phyloP scores from a whole-genome alignment of 257 asterid genomes.

The Striga asiatica region DNA sequence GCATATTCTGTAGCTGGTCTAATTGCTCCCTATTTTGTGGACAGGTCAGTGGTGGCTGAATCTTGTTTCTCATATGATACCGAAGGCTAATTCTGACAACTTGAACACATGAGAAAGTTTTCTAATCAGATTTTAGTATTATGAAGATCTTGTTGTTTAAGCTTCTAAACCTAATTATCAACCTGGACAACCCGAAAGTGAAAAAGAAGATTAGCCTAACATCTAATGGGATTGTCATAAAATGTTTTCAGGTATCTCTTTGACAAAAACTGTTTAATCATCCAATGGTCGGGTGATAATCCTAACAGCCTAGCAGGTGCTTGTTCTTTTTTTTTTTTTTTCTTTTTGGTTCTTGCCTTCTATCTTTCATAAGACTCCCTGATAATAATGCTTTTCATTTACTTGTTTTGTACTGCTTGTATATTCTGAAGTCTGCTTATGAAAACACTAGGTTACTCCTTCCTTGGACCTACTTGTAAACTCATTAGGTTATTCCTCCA shows the following conservation, averaged over 20 bases:
- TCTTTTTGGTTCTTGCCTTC: neutral
- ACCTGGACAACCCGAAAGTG: no score
- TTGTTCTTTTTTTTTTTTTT: neutral
- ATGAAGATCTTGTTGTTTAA: no score
- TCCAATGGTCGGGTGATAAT: slow-evolving; percentile 98
- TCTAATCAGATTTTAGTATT: no score
- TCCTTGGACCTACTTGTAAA: neutral
- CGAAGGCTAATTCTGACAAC: neutral
- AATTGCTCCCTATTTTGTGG: slow-evolving; percentile 56
- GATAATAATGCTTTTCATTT: neutral
- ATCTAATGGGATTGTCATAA: slow-evolving; percentile 6
- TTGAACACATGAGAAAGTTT: no score
- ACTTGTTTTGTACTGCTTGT: neutral
- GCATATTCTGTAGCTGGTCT: slow-evolving; percentile 76
- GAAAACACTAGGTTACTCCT: neutral
- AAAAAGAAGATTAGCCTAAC: no score
- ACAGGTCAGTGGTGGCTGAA: slow-evolving; percentile 39
- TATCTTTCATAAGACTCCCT: neutral
- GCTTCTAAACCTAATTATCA: no score
- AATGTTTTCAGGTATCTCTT: slow-evolving; percentile 65
- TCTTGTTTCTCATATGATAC: neutral
- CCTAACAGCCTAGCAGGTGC: slow-evolving; percentile 97
- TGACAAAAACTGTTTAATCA: slow-evolving; percentile 53
- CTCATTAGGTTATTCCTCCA: neutral
- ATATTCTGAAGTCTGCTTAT: neutral